These are phyloP conservation scores for Nothophoma quercina DNA, from an alignment of 2,329 filamentous ascomycete genomes.

Conservation along the genomic window DNA sequence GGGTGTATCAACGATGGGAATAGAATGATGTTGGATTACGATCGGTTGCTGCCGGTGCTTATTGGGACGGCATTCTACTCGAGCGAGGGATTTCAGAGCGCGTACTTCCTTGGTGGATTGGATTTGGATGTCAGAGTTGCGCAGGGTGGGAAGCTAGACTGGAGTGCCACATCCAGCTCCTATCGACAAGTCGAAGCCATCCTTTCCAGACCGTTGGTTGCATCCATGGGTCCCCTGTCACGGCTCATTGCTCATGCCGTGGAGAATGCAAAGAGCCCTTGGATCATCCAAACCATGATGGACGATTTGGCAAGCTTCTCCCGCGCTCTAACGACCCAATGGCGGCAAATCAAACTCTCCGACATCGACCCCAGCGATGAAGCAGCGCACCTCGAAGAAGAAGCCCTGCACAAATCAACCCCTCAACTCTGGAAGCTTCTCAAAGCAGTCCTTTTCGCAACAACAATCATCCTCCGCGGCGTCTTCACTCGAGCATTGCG, in stretches of 20 bases:
- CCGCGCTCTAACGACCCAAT: conserved; percentile 71
- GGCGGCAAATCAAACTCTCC: conserved; percentile 78
- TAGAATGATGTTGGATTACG: conserved; percentile 68
- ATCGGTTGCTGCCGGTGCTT: conserved; percentile 72
- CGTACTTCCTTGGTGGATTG: conserved; percentile 75
- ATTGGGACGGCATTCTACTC: conserved; percentile 73
- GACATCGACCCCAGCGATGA: conserved; percentile 75
- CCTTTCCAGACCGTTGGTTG: conserved; percentile 67
- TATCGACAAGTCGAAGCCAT: conserved; percentile 66
- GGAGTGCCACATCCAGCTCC: conserved; percentile 67
- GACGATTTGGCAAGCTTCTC: conserved; percentile 74
- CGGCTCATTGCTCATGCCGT: conserved; percentile 70
- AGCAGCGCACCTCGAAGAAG: conserved; percentile 65
- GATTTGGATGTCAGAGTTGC: conserved; percentile 70
- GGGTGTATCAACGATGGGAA: conserved; percentile 71
- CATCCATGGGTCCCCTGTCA: conserved; percentile 72
- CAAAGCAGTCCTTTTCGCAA: conserved; percentile 76
- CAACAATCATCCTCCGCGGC: conserved; percentile 77
- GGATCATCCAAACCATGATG: conserved; percentile 61
- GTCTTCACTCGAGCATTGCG: conserved; percentile 71
- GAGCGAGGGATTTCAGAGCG: conserved; percentile 76
- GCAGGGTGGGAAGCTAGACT: conserved; percentile 63
- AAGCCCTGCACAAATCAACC: conserved; percentile 71
- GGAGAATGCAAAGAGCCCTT: conserved; percentile 62
- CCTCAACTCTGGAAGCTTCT: conserved; percentile 78